These are phyloP conservation scores for Candida sanyiensis DNA, from an alignment of 805 yeast species.

Conservation along the genomic window DNA sequence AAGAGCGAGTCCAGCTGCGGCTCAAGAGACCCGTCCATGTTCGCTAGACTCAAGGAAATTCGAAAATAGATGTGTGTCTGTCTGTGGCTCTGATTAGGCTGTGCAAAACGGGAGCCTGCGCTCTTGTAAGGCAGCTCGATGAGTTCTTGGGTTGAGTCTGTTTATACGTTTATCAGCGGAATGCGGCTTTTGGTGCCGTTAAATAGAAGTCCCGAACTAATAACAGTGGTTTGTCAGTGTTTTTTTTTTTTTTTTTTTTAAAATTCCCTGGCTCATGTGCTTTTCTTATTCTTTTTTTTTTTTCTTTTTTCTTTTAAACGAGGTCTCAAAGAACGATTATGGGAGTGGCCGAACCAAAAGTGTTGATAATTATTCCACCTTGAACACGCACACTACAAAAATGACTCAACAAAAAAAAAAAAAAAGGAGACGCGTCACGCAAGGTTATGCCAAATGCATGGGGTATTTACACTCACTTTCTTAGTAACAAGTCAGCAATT, in stretches of 20 bases:
- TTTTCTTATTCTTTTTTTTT: background rate
- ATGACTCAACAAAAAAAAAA: too few species aligned
- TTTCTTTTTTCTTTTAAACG: conserved; percentile 2
- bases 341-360: background rate
- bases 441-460: too few species aligned
- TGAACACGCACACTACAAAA: too few species aligned
- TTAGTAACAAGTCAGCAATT: conserved; percentile 2
- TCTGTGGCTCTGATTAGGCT: background rate
- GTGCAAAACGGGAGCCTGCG: too few species aligned
- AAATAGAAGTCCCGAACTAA: too few species aligned
- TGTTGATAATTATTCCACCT: too few species aligned
- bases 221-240: background rate
- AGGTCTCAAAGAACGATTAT: background rate
- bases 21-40: background rate
- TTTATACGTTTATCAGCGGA: too few species aligned
- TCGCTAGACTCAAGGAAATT: background rate
- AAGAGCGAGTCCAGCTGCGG: conserved; percentile 22
- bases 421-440: too few species aligned
- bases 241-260: background rate
- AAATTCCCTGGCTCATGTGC: background rate
- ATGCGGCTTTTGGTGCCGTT: too few species aligned
- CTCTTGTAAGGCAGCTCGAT: too few species aligned
- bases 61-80: too few species aligned
- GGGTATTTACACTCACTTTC: background rate
- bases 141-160: too few species aligned